Percentiles rank a stretch among this genome's conserved stretches.
Conservation (phyloP, 2,329 filamentous ascomycete genomes). For the Exophiala lecanii-corni region DNA sequence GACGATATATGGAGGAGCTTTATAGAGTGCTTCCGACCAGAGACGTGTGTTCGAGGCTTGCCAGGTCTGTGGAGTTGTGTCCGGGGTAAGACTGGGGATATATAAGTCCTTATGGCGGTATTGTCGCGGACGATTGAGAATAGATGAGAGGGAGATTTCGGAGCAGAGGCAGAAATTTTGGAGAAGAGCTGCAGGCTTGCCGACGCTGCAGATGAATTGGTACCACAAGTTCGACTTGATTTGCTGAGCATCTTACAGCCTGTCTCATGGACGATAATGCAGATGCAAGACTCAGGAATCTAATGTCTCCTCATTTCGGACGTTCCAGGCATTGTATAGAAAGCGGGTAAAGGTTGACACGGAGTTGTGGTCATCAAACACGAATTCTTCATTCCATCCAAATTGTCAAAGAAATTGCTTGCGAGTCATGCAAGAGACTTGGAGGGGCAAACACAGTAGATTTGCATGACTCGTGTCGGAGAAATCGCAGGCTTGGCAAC, state of each 20-base stretch:
- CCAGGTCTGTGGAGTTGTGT: background rate
- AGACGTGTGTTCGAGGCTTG: conserved; percentile 6
- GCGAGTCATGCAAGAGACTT: conserved; percentile 5
- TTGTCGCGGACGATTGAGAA: background rate
- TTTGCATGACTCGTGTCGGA: conserved; percentile 10
- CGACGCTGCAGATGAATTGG: conserved; percentile 6
- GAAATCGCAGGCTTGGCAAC: conserved; percentile 10
- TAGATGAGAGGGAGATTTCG: conserved; percentile 13
- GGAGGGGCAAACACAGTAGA: too few species aligned
- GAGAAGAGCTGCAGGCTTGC: conserved; percentile 5
- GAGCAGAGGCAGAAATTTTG: conserved; percentile 13
- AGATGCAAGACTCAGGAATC: background rate
- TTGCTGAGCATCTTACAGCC: conserved; percentile 20
- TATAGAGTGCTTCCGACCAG: too few species aligned
- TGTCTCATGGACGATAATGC: background rate
- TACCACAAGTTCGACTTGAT: conserved; percentile 12
- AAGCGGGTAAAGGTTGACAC: conserved; percentile 2
- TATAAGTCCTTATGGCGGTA: background rate
- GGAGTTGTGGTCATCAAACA: background rate
- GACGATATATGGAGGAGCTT: too few species aligned
- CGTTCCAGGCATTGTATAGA: background rate
- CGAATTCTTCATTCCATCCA: conserved; percentile 1
- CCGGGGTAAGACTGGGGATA: background rate
- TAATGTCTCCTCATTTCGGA: background rate
- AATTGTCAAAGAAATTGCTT: conserved; percentile 3